Evolutionary conservation across 768 basidiomycete species (phyloP).

Genomic region (Rhodosporidiobolus sp.): DNA sequence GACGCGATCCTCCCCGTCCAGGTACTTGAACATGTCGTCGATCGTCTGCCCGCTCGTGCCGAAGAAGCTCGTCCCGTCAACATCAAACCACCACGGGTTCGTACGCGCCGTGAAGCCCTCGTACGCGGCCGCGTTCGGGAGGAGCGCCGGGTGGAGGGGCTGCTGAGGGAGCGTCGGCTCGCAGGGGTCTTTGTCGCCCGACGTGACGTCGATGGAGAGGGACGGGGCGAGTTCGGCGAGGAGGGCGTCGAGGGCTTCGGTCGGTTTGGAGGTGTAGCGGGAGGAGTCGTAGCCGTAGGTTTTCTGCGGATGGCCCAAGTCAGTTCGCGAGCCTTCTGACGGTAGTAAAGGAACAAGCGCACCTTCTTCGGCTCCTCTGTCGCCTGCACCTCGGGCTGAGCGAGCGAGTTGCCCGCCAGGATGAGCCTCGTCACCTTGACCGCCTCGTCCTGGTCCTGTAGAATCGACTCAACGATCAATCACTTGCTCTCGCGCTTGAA

Average conservation of each 20-base stretch:
- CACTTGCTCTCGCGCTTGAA: no score
- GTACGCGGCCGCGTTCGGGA: conserved; percentile 57
- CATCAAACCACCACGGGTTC: conserved; percentile 80
- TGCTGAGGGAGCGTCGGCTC: conserved; percentile 90
- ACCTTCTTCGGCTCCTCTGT: conserved; percentile 47
- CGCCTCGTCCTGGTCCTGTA: conserved; percentile 60
- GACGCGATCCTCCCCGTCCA: conserved; percentile 64
- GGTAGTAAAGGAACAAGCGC: not conserved
- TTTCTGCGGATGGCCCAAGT: conserved; percentile 52
- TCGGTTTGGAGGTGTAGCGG: conserved; percentile 72
- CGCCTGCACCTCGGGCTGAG: conserved; percentile 53
- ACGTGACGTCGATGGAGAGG: conserved; percentile 81
- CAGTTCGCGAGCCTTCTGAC: not conserved
- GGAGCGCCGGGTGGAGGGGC: conserved; percentile 85
- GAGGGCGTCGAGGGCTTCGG: conserved; percentile 63
- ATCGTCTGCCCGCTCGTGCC: conserved; percentile 89
- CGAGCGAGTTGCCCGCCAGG: conserved; percentile 82
- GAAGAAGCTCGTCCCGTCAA: conserved; percentile 62
- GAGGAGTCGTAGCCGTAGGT: conserved; percentile 64
- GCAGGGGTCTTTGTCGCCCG: conserved; percentile 82
- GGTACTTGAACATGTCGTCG: conserved; percentile 92
- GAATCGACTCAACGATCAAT: not conserved
- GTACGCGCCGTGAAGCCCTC: conserved; percentile 71
- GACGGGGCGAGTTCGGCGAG: conserved; percentile 71
- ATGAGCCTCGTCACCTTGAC: conserved; percentile 77